Evolutionary conservation across 306 rosid species (phyloP).

Genomic region (Rosa multiflora): DNA sequence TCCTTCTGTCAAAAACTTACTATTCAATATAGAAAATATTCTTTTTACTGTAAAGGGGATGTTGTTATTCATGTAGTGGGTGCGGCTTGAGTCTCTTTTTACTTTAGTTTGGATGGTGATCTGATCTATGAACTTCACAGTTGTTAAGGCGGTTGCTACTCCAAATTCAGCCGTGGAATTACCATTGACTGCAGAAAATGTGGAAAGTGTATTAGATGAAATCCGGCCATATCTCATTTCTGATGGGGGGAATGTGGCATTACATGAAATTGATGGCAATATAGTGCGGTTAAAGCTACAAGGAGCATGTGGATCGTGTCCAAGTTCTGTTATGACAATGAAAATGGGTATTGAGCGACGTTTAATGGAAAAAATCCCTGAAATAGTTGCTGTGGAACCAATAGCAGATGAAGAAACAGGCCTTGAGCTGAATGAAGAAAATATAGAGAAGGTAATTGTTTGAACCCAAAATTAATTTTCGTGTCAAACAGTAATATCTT

Average conservation of each 20-base stretch:
- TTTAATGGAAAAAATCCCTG: constrained; percentile 94
- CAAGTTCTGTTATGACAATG: constrained; percentile 90
- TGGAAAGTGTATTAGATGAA: constrained; percentile 41
- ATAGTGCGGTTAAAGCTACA: constrained; percentile 89
- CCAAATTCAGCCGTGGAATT: constrained; percentile 75
- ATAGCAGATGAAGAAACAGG: constrained; percentile 83
- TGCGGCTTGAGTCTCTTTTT: background rate
- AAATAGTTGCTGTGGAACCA: constrained; percentile 90
- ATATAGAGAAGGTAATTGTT: constrained; percentile 92
- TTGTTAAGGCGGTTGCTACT: constrained; percentile 69
- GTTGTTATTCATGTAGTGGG: background rate
- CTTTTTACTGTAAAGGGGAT: background rate
- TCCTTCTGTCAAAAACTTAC: background rate
- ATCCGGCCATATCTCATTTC: constrained; percentile 25
- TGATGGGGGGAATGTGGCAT: constrained; percentile 53
- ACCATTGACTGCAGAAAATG: constrained; percentile 80
- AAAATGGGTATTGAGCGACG: constrained; percentile 94
- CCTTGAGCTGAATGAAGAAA: constrained; percentile 81
- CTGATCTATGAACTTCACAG: constrained; percentile 34
- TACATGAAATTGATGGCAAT: constrained; percentile 89
- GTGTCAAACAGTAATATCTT: too few species aligned
- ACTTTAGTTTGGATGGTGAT: background rate
- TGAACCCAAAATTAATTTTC: too few species aligned
- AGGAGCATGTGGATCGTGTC: constrained; percentile 99
- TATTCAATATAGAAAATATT: background rate